These are phyloP conservation scores for Thelonectria rubi DNA, from an alignment of 2,329 filamentous ascomycete species.

Conservation along the genomic window DNA sequence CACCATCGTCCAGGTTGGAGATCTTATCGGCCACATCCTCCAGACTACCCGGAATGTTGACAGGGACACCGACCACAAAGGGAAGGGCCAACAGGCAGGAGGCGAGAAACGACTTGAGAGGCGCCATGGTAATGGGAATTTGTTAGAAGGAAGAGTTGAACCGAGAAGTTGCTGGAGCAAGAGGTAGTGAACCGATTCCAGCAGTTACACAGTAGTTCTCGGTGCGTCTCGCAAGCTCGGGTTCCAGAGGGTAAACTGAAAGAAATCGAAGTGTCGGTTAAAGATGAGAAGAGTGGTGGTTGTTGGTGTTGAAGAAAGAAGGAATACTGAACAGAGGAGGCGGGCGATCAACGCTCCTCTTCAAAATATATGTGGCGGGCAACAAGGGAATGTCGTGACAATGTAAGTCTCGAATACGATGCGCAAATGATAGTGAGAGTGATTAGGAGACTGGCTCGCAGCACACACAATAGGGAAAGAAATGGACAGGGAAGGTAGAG, in stretches of 20 bases:
- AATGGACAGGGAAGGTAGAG: slow-evolving; percentile 32
- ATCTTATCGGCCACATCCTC: slow-evolving; percentile 32
- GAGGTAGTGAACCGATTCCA: slow-evolving; percentile 43
- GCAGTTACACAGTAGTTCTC: slow-evolving; percentile 40
- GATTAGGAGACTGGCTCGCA: slow-evolving; percentile 42
- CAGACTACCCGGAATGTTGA: slow-evolving; percentile 27
- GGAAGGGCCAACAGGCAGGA: slow-evolving; percentile 39
- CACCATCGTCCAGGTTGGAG: slow-evolving; percentile 25
- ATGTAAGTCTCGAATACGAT: slow-evolving; percentile 29
- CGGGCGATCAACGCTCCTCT: slow-evolving; percentile 46
- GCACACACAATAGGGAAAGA: slow-evolving; percentile 31
- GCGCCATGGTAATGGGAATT: slow-evolving; percentile 39
- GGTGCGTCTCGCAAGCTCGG: slow-evolving; percentile 33
- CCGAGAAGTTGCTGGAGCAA: slow-evolving; percentile 24
- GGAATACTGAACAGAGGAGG: slow-evolving; percentile 39
- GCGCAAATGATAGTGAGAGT: slow-evolving; percentile 35
- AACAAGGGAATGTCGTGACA: slow-evolving; percentile 26
- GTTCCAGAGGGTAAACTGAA: slow-evolving; percentile 24
- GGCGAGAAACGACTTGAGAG: slow-evolving; percentile 39
- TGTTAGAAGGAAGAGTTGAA: slow-evolving; percentile 14
- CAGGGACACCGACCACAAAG: slow-evolving; percentile 42
- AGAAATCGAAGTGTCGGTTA: neutral
- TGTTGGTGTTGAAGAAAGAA: slow-evolving; percentile 17
- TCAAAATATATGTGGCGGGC: slow-evolving; percentile 33
- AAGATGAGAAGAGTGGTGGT: slow-evolving; percentile 8